Evolutionary conservation across 2,329 filamentous ascomycete species (phyloP).

Genomic region (Thermothelomyces thermophilus): DNA sequence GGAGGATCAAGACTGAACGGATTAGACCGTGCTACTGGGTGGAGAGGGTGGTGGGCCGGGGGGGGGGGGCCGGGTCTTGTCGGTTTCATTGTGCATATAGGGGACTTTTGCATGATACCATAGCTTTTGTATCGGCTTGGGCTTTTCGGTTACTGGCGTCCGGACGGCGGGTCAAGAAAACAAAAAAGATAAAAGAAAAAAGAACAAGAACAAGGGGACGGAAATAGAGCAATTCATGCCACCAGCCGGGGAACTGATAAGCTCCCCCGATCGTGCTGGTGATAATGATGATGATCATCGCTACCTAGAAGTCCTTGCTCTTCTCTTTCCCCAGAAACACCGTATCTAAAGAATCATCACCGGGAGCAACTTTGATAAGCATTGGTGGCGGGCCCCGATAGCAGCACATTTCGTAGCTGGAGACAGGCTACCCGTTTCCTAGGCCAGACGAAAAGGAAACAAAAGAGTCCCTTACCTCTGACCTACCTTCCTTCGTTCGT

Average conservation of each 20-base stretch:
- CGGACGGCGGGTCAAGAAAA: background rate
- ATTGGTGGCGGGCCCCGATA: background rate
- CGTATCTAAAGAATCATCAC: too few species aligned
- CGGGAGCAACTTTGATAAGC: too few species aligned
- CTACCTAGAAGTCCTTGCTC: background rate
- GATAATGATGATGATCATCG: background rate
- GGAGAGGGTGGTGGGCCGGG: background rate
- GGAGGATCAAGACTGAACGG: conserved; percentile 13
- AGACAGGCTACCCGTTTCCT: background rate
- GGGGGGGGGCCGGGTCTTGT: background rate
- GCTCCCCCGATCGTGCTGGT: background rate
- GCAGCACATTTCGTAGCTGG: background rate
- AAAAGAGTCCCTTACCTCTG: conserved; percentile 27
- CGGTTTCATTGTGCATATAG: conserved; percentile 19
- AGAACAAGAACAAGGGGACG: conserved; percentile 26
- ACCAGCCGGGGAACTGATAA: background rate
- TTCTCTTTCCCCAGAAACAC: background rate
- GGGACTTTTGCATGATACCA: conserved; percentile 21
- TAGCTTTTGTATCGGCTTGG: conserved; percentile 18
- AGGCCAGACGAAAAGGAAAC: conserved; percentile 24
- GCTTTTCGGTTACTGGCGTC: conserved; percentile 12
- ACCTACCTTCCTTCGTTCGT: conserved; percentile 25
- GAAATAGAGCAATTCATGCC: conserved; percentile 21
- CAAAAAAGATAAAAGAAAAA: conserved; percentile 25
- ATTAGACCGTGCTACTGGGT: background rate